These are phyloP conservation scores for Clitocybe nebularis DNA, from an alignment of 1,284 basidiomycete genomes.

Conservation along the genomic window DNA sequence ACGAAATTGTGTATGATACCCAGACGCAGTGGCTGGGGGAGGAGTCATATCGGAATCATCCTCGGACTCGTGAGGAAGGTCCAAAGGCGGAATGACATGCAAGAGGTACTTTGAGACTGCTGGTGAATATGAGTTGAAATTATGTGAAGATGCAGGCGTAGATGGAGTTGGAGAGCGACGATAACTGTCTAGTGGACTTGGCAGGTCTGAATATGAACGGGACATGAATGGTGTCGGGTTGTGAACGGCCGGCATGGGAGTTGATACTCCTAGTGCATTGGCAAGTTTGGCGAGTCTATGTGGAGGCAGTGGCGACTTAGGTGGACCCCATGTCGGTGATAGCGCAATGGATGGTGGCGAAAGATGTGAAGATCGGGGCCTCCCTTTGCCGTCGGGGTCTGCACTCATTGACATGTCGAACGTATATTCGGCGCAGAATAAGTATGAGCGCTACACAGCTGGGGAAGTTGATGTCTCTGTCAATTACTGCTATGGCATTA, in stretches of 20 bases:
- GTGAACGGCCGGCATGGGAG: constrained; percentile 57
- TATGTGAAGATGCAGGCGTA: constrained; percentile 29
- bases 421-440: not conserved
- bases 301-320: constrained; percentile 67
- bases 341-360: constrained; percentile 20
- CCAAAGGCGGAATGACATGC: constrained; percentile 70
- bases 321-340: constrained; percentile 50
- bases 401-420: constrained; percentile 19
- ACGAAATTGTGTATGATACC: constrained; percentile 75
- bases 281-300: constrained; percentile 74
- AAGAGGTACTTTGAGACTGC: constrained; percentile 62
- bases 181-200: constrained; percentile 35
- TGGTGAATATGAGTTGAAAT: constrained; percentile 30
- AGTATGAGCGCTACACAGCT: not conserved
- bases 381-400: constrained; percentile 18
- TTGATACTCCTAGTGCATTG: constrained; percentile 76
- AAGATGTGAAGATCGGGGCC: constrained; percentile 23
- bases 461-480: not conserved
- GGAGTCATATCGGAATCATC: constrained; percentile 44
- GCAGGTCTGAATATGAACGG: constrained; percentile 31
- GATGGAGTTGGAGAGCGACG: constrained; percentile 60
- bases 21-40: constrained; percentile 54
- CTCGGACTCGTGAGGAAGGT: constrained; percentile 59
- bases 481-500: constrained; percentile 12
- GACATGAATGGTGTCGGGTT: constrained; percentile 30